phyloP scores from a whole-genome alignment of 1,139 yeast genomes.

The Pichia inconspicua region DNA sequence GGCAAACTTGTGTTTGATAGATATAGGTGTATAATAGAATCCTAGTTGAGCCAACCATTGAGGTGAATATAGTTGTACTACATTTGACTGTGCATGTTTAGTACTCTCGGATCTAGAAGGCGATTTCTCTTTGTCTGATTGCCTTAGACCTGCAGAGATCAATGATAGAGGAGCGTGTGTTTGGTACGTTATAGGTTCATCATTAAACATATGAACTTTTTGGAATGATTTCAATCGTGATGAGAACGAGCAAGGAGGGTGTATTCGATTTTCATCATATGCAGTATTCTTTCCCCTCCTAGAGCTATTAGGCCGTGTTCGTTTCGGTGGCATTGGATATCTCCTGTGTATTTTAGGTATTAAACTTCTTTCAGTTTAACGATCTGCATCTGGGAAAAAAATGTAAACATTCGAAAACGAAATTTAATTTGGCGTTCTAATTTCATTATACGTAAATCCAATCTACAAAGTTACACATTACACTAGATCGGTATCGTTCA shows the following conservation, averaged over 20 bases:
- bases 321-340: not conserved
- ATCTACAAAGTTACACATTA: not conserved
- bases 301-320: not conserved
- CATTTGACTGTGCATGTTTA: no score
- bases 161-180: conserved; percentile 1
- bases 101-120: not conserved
- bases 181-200: conserved; percentile 10
- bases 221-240: conserved; percentile 7
- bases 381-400: no score
- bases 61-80: conserved; percentile 1
- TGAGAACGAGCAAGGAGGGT: conserved; percentile 4
- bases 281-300: not conserved
- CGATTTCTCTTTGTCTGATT: not conserved
- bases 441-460: no score
- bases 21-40: conserved; percentile 11
- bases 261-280: not conserved
- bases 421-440: no score
- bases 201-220: conserved; percentile 4
- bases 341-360: no score
- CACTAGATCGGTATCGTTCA: no score
- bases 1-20: conserved; percentile 8
- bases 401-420: no score
- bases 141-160: conserved; percentile 4
- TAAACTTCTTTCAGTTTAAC: no score
- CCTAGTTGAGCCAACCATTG: conserved; percentile 12